Evolutionary conservation across 2,329 filamentous ascomycete genomes (phyloP).

Genomic region (Botrytis tulipae): DNA sequence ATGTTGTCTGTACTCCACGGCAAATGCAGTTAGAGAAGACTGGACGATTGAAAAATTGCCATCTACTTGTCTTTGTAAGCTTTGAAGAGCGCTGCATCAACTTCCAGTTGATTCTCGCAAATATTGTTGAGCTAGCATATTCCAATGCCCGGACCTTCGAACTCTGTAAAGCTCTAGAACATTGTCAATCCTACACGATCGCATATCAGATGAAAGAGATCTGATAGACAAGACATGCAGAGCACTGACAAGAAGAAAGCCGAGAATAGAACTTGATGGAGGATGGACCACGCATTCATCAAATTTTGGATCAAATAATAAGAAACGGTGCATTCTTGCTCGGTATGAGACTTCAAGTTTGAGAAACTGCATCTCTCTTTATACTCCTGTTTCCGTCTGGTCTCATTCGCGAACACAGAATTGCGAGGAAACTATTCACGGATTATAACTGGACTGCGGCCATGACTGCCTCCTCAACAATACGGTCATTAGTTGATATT

Average conservation of each 20-base stretch:
- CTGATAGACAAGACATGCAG: neutral
- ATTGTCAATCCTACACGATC: neutral
- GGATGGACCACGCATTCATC: neutral
- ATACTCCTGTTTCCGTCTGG: neutral
- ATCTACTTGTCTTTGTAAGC: neutral
- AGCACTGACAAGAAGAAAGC: neutral
- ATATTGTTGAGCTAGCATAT: neutral
- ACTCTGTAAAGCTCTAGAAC: neutral
- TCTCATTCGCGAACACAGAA: neutral
- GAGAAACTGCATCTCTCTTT: neutral
- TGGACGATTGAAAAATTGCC: neutral
- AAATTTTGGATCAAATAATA: neutral
- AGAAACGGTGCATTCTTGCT: neutral
- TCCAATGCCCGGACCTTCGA: neutral
- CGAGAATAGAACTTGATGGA: neutral
- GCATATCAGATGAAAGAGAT: neutral
- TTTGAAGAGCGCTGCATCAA: neutral
- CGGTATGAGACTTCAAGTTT: neutral
- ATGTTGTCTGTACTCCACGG: neutral
- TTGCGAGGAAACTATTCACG: neutral
- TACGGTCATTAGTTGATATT: neutral
- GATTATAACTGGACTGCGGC: neutral
- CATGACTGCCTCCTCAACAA: neutral
- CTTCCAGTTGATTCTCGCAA: neutral
- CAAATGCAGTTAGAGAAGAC: neutral